Conservation (phyloP, 2,329 filamentous ascomycete species). For the Ilyonectria destructans region DNA sequence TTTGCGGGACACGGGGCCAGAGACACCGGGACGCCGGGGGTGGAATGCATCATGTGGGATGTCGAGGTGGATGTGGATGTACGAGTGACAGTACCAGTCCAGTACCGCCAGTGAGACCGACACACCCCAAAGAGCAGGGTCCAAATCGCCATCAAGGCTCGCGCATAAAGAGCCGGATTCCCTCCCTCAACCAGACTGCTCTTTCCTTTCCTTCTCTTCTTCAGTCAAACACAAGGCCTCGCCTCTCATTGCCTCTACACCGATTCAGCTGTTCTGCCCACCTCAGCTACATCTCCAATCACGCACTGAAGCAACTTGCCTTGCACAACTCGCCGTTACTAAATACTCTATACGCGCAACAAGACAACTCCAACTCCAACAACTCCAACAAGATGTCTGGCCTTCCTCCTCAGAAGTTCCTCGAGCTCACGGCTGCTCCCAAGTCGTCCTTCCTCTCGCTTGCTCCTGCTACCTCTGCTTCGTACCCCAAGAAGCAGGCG, state of each 20-base stretch:
- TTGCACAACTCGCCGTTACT: constrained; percentile 18
- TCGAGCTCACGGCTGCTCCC: constrained; percentile 45
- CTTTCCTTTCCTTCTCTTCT: constrained; percentile 26
- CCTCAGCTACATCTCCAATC: constrained; percentile 43
- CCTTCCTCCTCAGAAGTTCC: constrained; percentile 49
- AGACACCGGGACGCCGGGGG: constrained; percentile 35
- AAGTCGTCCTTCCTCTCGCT: constrained; percentile 68
- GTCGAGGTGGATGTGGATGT: constrained; percentile 35
- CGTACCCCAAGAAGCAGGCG: constrained; percentile 65
- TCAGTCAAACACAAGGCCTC: constrained; percentile 41
- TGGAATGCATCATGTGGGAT: constrained; percentile 39
- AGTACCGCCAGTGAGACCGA: constrained; percentile 4
- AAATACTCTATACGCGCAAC: constrained; percentile 19
- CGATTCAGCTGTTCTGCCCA: constrained; percentile 46
- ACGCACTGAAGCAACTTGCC: constrained; percentile 15
- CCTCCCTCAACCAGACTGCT: constrained; percentile 40
- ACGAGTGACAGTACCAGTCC: constrained; percentile 6
- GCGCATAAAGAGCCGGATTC: constrained; percentile 50
- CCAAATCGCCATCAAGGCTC: constrained; percentile 23
- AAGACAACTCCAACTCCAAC: constrained; percentile 30
- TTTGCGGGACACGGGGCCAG: constrained; percentile 25
- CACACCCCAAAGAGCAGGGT: constrained; percentile 21
- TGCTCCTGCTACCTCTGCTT: constrained; percentile 71
- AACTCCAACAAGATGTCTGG: constrained; percentile 42
- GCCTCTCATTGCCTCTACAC: constrained; percentile 30